These are phyloP conservation scores for Macaranga tanarius DNA, from an alignment of 441 rosid genomes.

Conservation along the genomic window DNA sequence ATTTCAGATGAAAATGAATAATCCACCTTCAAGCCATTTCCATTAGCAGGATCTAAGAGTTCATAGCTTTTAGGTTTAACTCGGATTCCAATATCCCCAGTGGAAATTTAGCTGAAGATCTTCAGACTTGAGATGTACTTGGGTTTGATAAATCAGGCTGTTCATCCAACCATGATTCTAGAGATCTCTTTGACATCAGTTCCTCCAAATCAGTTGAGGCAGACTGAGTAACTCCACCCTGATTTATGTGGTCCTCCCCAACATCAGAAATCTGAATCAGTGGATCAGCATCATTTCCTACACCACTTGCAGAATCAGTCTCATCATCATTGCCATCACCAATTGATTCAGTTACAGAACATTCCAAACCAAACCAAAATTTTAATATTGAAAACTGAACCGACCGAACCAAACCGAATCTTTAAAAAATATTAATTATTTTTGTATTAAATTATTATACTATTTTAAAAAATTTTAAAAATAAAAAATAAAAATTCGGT, in stretches of 20 bases:
- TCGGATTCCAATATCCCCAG: constrained; percentile 64
- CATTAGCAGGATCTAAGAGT: constrained; percentile 74
- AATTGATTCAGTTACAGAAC: constrained; percentile 43
- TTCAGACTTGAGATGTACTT: constrained; percentile 39
- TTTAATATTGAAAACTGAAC: too few species aligned
- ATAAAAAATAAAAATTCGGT: too few species aligned
- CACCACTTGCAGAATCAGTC: constrained; percentile 47
- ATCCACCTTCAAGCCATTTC: constrained; percentile 84
- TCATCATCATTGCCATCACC: constrained; percentile 40
- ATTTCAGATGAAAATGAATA: constrained; percentile 75
- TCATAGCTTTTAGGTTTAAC: constrained; percentile 67
- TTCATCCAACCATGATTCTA: constrained; percentile 91
- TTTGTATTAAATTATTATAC: too few species aligned
- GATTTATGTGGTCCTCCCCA: constrained; percentile 34
- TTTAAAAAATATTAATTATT: too few species aligned
- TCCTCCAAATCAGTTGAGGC: constrained; percentile 48
- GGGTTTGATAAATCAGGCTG: constrained; percentile 59
- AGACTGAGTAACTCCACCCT: constrained; percentile 37
- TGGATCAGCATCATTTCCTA: constrained; percentile 45
- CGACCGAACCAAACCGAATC: too few species aligned
- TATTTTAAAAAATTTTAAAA: too few species aligned
- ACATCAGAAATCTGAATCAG: constrained; percentile 75
- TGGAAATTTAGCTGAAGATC: constrained; percentile 73
- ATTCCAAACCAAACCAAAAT: constrained; percentile 66
- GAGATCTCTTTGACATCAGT: constrained; percentile 60